Percentiles rank a stretch among this genome's conserved stretches.
Evolutionary conservation across 2,329 filamentous ascomycete species (phyloP).

Genomic region (Knoxdaviesia capensis): DNA sequence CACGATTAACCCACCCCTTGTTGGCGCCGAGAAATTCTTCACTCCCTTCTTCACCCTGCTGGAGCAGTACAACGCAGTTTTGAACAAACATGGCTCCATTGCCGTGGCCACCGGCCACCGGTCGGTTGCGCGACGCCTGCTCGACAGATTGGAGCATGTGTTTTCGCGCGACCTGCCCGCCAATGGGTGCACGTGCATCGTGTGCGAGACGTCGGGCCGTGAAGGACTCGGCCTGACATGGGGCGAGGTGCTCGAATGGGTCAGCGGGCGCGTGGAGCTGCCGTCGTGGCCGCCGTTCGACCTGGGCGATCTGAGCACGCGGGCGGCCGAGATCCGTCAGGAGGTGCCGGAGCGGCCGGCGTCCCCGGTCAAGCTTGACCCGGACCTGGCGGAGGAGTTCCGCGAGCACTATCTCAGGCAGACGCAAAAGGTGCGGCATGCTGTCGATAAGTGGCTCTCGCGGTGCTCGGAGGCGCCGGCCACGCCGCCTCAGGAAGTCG

Average conservation of each 20-base stretch:
- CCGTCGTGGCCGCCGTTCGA: constrained; percentile 81
- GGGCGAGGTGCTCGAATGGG: constrained; percentile 87
- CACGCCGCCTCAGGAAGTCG: constrained; percentile 68
- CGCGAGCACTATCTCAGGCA: constrained; percentile 82
- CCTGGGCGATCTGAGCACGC: constrained; percentile 39
- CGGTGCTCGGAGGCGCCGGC: constrained; percentile 55
- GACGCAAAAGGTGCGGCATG: constrained; percentile 78
- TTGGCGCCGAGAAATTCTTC: constrained; percentile 56
- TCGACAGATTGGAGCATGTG: constrained; percentile 83
- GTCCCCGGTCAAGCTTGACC: constrained; percentile 59
- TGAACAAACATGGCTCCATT: constrained; percentile 68
- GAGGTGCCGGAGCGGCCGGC: constrained; percentile 34
- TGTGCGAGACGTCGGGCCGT: constrained; percentile 47
- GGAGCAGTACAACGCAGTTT: constrained; percentile 67
- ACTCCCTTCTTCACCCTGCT: constrained; percentile 65
- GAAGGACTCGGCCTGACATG: constrained; percentile 63
- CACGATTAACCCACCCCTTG: constrained; percentile 37
- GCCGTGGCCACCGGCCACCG: constrained; percentile 91
- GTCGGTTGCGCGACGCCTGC: constrained; percentile 73
- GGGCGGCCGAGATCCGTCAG: constrained; percentile 40
- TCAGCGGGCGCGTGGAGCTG: constrained; percentile 71
- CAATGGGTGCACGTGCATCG: constrained; percentile 67
- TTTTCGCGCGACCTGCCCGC: constrained; percentile 83
- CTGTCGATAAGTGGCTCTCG: constrained; percentile 77
- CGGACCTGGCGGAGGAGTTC: constrained; percentile 86